Base-by-base conservation (phyloP, 352 stramenopile species). In the Halophytophthora batemanensis region DNA sequence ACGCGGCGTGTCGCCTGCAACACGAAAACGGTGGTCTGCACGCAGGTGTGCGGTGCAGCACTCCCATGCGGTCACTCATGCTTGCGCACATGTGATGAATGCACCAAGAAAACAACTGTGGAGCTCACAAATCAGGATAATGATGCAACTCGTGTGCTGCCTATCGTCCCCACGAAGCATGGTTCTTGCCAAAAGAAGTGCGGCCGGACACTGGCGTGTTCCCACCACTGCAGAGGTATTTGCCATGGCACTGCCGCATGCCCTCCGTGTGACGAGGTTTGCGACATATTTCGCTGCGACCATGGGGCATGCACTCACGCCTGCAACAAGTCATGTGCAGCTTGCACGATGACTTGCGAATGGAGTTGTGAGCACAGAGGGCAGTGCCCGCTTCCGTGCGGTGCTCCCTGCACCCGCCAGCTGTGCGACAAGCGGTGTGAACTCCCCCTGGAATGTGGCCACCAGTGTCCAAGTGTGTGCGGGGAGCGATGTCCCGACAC, bases 401-500 rank as follows among this genome's bases (percentile, higher is more conserved):
- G 72, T n/a, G 61, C 62, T 45, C 72, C 72, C 2, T 82, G 81
- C 36, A 75, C 64, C 25, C 64, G 71, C 8, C 57, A 53, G 13
- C 59, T 73, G 18, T 87, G 72, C 34, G 53, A 83, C 42, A 36
- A 53, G 33, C 67, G 84, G 45, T 95, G 84, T 51, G 34, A 59
- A 13, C 75, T 69, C 38, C 39, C 56, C 0, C 66, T 86, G 25
- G 35, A 25, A 2, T 95, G 84, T 65, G 82, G 82, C 6, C 84
- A 95, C 45, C 76, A 70, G 18, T 95, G 84, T 33, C 82, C 82
- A 3, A 79, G 71, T 21, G 53, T 95, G 6, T 95, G 84, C 54
- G 84, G 84, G 13, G 82, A 92, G 66, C 25, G 59, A n/a, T 95
- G 84, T 44, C 77, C 71, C 5, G 47, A 64, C n/a, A 54, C 47